A percentile compares a stretch with the other conserved stretches of the same genome.
Conservation (phyloP, 2,329 filamentous ascomycete genomes). For the Colletotrichum theobromicola region DNA sequence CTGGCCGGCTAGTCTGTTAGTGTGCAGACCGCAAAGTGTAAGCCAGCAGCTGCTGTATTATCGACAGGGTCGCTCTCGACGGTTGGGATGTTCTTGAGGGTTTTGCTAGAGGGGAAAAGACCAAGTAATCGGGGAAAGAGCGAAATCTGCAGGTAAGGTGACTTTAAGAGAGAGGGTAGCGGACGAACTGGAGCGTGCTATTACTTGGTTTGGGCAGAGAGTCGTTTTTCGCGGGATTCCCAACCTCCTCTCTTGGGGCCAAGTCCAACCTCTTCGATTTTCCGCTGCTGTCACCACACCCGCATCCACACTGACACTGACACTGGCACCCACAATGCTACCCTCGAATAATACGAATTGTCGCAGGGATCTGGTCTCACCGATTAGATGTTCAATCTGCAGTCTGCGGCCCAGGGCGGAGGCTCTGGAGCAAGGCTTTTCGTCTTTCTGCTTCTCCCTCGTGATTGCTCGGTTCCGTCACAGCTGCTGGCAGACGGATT, state of each 20-base stretch:
- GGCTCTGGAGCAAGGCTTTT: neutral
- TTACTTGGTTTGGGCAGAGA: slow-evolving; percentile 15
- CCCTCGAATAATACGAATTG: slow-evolving; percentile 12
- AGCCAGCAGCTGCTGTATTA: neutral
- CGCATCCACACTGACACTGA: neutral
- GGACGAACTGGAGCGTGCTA: neutral
- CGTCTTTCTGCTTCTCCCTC: neutral
- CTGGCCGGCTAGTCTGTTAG: slow-evolving; percentile 16
- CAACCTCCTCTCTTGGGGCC: slow-evolving; percentile 15
- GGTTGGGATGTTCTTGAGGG: neutral
- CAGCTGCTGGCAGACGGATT: neutral
- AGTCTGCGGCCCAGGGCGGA: neutral
- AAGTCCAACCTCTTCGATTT: slow-evolving; percentile 21
- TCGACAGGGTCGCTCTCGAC: neutral
- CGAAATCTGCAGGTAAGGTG: slow-evolving; percentile 6
- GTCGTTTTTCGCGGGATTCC: slow-evolving; percentile 17
- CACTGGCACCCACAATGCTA: slow-evolving; percentile 13
- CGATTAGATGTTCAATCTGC: neutral
- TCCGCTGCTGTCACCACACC: slow-evolving; percentile 17
- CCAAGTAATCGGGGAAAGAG: slow-evolving; percentile 3
- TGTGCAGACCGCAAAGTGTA: slow-evolving; percentile 4
- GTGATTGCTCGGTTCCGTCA: slow-evolving; percentile 3
- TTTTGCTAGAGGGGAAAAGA: neutral
- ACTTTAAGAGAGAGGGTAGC: slow-evolving; percentile 17
- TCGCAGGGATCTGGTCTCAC: slow-evolving; percentile 17